Evolutionary conservation across 2,329 filamentous ascomycete species (phyloP), one percentile per base, ranked within the genome.

Genomic region (Ascochyta clinopodiicola): DNA sequence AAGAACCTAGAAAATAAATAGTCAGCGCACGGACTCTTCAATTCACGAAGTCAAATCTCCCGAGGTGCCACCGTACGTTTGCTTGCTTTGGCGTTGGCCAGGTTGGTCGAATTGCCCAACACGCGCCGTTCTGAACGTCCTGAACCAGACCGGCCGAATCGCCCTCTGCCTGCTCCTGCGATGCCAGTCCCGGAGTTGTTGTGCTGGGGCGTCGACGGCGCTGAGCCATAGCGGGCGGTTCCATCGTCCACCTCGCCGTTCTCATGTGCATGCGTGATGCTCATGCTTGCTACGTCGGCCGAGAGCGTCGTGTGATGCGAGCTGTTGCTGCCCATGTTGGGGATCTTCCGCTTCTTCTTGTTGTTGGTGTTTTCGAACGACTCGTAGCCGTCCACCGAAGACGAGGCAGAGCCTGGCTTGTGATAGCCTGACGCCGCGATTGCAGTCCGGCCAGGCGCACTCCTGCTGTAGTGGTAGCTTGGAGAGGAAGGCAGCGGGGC

Each of bases 331-430:
- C 91, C 90, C 9, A 91, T 92, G 0, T 92, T 92, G 0, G 95
- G 95, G 34, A 99, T 98, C 78, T 99, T 99, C 64, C 95, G 86
- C 77, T 99, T 98, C 81, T 98, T 99, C 78, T 99, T 99, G 74
- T 99, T 99, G 75, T 96, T 98, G 32, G 92, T 96, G 69, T 98
- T 98, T 76, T 99, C 95, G 68, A 97, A 96, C 6, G 92, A 95
- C 75, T 99, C 95, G 74, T 98, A 98, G 13, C 93, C 92, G 73
- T 98, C 94, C 10, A 86, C 83, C 22, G 88, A 87, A 12, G 91
- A 92, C 38, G 83, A 84, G 44, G 88, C 84, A 21, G 86, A 84
- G 38, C 86, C 77, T 22, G 80, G 75, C 59, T 75, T 74, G 45
- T 73, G 69, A 54, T 75, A 75, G 55, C 62, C 62, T 65, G 69